Conservation (phyloP, 2,329 filamentous ascomycete genomes). For the Emergomyces pasteurianus region DNA sequence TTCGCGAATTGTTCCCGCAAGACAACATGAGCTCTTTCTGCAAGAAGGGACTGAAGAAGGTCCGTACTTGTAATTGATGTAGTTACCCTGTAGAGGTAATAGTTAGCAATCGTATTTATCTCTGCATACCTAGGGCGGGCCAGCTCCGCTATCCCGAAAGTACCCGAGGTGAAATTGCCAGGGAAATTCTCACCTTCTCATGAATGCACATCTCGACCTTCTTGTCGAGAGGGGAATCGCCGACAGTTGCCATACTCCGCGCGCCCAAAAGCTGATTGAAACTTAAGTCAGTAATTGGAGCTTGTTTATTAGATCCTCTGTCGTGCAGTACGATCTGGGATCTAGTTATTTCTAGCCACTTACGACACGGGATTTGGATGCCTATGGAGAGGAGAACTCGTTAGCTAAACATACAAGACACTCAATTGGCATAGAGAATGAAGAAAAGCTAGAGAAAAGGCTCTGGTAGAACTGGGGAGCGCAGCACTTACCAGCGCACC, state of each 20-base stretch:
- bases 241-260: slow-evolving; percentile 68
- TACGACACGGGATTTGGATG: slow-evolving; percentile 36
- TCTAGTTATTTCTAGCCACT: slow-evolving; percentile 14
- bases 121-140: slow-evolving; percentile 9
- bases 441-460: background rate
- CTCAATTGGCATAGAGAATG: background rate
- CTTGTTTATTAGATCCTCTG: slow-evolving; percentile 3
- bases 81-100: slow-evolving; percentile 51
- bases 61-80: slow-evolving; percentile 77
- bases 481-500: slow-evolving; percentile 35
- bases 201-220: slow-evolving; percentile 98
- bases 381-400: slow-evolving; percentile 17
- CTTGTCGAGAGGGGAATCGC: slow-evolving; percentile 74
- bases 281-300: slow-evolving; percentile 20
- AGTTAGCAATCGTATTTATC: slow-evolving; percentile 16
- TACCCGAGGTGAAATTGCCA: slow-evolving; percentile 12
- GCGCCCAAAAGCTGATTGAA: slow-evolving; percentile 49
- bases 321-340: background rate
- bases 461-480: background rate
- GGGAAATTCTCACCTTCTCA: slow-evolving; percentile 52
- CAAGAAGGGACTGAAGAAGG: background rate
- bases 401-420: slow-evolving; percentile 14
- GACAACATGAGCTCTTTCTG: background rate
- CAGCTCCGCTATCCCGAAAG: slow-evolving; percentile 10
- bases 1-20: background rate